A percentile compares a stretch with the other conserved stretches of the same genome.
Conservation (phyloP, 2,329 filamentous ascomycete genomes). For the Grosmannia huntii region DNA sequence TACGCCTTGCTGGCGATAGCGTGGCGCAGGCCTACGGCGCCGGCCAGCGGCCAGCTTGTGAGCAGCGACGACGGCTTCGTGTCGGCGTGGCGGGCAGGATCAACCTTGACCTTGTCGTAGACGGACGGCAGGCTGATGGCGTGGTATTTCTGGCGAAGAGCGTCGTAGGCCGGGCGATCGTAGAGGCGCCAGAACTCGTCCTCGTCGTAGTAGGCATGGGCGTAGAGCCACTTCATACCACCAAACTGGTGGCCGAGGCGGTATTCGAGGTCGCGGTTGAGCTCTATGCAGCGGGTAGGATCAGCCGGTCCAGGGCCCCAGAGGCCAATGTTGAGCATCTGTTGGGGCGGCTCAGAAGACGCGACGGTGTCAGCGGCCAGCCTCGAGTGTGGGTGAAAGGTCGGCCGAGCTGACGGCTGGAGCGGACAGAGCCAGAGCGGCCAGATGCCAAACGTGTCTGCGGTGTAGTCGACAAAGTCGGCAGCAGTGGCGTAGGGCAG, state of each 20-base stretch:
- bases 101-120: conserved; percentile 52
- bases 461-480: conserved; percentile 42
- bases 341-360: conserved; percentile 15
- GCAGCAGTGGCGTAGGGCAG: conserved; percentile 40
- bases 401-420: conserved; percentile 30
- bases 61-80: conserved; percentile 14
- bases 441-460: conserved; percentile 39
- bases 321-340: conserved; percentile 53
- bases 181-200: conserved; percentile 57
- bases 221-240: conserved; percentile 80
- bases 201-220: conserved; percentile 71
- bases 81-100: not conserved
- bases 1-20: conserved; percentile 46
- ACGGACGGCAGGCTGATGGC: conserved; percentile 51
- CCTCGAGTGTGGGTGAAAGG: conserved; percentile 37
- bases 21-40: conserved; percentile 46
- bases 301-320: conserved; percentile 61
- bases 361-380: not conserved
- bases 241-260: conserved; percentile 51
- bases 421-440: conserved; percentile 48
- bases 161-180: conserved; percentile 41
- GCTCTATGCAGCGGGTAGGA: conserved; percentile 44
- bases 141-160: conserved; percentile 47
- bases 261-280: conserved; percentile 59
- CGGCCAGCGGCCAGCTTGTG: conserved; percentile 40